Evolutionary conservation across 441 rosid species (phyloP), one percentile per base, ranked within the genome.

Genomic region (Populus hybrid): DNA sequence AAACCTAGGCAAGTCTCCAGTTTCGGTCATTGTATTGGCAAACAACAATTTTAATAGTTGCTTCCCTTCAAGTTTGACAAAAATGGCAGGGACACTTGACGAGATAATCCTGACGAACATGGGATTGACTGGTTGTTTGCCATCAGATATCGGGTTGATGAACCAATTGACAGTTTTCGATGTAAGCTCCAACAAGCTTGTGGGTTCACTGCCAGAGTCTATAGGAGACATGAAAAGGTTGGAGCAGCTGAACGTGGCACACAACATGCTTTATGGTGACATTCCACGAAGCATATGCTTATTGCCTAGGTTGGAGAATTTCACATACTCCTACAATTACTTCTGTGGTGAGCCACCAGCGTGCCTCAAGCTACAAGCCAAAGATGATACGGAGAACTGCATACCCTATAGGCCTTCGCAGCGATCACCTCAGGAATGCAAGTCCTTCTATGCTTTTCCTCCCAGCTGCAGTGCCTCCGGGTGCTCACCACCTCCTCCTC

Each of bases 271-370:
- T 2, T 91, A 90, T 46, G 97, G 94, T n/a, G 34, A 81, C 1
- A 90, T 93, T 67, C 94, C 96, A 0, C 79, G 85, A 35, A 87
- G 89, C 35, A 87, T 93, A 16, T 93, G 98, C 78, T 35, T 79
- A 7, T 75, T 93, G 81, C 94, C 94, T 0, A 87, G 75, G 32
- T 77, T 95, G 75, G 84, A 91, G 85, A 93, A 95, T 78, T 95
- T 95, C 85, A 95, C 97, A 0, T 91, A 80, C 78, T 91, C 97
- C 9, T 72, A 83, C 65, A 94, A 94, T 78, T 94, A 85, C 86
- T 87, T 94, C 82, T 80, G 74, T 69, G 74, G 80, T 1, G 97
- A 89, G 82, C 95, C 98, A 61, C 79, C 78, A 3, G 80, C 67
- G 46, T 94, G 98, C 85, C 82, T 86, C 30, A 85, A 81, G 53